phyloP scores from a whole-genome alignment of 805 yeast species.

The Metschnikowia matae region DNA sequence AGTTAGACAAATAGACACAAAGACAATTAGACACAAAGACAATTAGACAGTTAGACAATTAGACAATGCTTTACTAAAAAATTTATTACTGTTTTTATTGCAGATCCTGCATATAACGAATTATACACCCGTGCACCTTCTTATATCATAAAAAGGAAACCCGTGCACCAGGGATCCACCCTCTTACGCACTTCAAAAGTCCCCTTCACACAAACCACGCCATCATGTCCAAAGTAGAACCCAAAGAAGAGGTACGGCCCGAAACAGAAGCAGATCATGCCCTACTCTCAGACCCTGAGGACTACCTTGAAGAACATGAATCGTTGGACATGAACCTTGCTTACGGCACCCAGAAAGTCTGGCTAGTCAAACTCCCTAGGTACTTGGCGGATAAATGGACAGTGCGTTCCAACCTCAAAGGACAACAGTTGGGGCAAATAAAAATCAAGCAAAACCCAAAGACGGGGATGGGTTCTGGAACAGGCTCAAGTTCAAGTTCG shows the following conservation, averaged over 20 bases:
- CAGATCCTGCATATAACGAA: too few species aligned
- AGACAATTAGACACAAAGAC: too few species aligned
- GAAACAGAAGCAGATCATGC: slow-evolving; percentile 25
- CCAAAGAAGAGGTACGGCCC: slow-evolving; percentile 6
- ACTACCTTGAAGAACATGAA: slow-evolving; percentile 53
- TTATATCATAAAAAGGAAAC: neutral
- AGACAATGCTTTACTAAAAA: too few species aligned
- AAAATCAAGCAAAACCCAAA: slow-evolving; percentile 54
- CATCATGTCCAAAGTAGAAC: slow-evolving; percentile 3
- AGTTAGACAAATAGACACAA: too few species aligned
- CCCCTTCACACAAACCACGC: neutral
- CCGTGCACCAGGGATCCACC: neutral
- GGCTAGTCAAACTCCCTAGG: slow-evolving; percentile 90
- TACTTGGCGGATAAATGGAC: slow-evolving; percentile 82
- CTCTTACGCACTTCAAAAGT: too few species aligned
- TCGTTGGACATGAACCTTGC: slow-evolving; percentile 72
- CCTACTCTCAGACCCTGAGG: slow-evolving; percentile 41
- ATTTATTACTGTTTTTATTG: too few species aligned
- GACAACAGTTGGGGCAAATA: slow-evolving; percentile 76
- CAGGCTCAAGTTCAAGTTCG: too few species aligned
- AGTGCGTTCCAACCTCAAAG: slow-evolving; percentile 53
- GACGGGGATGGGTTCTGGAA: too few species aligned
- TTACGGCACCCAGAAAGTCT: slow-evolving; percentile 65
- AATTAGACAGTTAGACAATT: too few species aligned
- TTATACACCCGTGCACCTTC: neutral